Evolutionary conservation across 352 stramenopile species (phyloP).

Genomic region (Pythium monospermum): DNA sequence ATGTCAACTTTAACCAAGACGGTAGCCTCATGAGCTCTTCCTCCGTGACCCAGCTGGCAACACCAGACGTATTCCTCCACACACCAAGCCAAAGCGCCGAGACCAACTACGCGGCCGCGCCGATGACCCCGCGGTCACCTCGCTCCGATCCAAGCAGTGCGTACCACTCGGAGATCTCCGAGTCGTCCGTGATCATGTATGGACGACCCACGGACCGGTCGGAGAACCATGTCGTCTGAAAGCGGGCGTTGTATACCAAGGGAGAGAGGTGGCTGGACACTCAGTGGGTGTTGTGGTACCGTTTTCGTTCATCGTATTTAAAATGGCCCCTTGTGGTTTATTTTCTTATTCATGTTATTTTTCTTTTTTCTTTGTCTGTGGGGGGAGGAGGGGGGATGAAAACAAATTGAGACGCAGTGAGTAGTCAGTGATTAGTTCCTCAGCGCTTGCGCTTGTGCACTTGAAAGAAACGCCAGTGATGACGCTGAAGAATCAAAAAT

Average conservation of each 20-base stretch:
- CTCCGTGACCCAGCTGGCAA: constrained; percentile 29
- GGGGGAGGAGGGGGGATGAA: not conserved
- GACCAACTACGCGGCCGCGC: constrained; percentile 46
- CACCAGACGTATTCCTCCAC: constrained; percentile 19
- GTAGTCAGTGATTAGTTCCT: too few relatives aligned
- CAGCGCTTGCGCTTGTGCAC: too few relatives aligned
- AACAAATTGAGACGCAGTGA: too few relatives aligned
- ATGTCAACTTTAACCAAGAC: constrained; percentile 49
- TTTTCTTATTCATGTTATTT: not conserved
- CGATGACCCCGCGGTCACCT: constrained; percentile 44
- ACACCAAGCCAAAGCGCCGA: constrained; percentile 25
- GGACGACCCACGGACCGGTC: constrained; percentile 27
- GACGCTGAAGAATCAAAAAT: not conserved
- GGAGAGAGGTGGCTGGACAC: too few relatives aligned
- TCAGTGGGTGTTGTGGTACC: not conserved
- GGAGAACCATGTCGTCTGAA: constrained; percentile 20
- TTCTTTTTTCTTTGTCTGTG: not conserved
- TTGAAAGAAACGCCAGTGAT: too few relatives aligned
- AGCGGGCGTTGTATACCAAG: too few relatives aligned
- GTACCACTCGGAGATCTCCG: constrained; percentile 55
- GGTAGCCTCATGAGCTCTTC: constrained; percentile 13
- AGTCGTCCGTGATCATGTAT: constrained; percentile 71
- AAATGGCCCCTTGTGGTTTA: not conserved
- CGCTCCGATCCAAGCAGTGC: constrained; percentile 55
- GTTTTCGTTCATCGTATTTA: constrained; percentile 6